phyloP scores from a whole-genome alignment of 2,329 filamentous ascomycete species.

The Neonectria magnoliae region DNA sequence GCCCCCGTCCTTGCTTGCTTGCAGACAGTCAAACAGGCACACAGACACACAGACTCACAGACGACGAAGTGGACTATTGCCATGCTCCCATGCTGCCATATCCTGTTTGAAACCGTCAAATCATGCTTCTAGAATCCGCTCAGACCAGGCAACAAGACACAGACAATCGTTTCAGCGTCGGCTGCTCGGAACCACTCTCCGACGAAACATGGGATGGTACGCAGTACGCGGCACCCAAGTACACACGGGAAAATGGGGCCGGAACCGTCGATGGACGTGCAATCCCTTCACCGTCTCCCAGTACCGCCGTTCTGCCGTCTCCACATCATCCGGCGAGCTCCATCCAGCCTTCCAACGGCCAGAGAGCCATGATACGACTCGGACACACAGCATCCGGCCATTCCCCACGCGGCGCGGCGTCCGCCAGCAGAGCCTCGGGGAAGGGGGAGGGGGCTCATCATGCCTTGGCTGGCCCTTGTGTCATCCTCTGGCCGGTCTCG shows the following conservation, averaged over 20 bases:
- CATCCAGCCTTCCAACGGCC: conserved; percentile 15
- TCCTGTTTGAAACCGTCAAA: neutral
- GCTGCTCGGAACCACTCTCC: conserved; percentile 14
- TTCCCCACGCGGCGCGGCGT: conserved; percentile 22
- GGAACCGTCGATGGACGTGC: neutral
- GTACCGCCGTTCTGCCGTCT: conserved; percentile 7
- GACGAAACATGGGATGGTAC: conserved; percentile 3
- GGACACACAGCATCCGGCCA: conserved; percentile 19
- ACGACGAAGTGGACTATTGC: no score
- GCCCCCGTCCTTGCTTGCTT: no score
- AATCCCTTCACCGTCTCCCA: conserved; percentile 22
- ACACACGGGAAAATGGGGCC: neutral
- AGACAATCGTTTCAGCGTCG: conserved; percentile 15
- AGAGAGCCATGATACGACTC: conserved; percentile 24
- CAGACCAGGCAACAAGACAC: neutral
- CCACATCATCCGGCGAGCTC: conserved; percentile 24
- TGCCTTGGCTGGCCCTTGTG: conserved; percentile 13
- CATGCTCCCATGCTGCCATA: neutral
- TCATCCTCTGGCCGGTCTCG: neutral
- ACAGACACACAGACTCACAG: no score
- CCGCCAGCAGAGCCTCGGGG: conserved; percentile 22
- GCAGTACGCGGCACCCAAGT: neutral
- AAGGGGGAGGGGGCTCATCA: conserved; percentile 7
- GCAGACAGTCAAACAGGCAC: neutral
- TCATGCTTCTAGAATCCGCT: neutral